phyloP scores from a whole-genome alignment of 2,329 filamentous ascomycete genomes.

The Beauveria asiatica region DNA sequence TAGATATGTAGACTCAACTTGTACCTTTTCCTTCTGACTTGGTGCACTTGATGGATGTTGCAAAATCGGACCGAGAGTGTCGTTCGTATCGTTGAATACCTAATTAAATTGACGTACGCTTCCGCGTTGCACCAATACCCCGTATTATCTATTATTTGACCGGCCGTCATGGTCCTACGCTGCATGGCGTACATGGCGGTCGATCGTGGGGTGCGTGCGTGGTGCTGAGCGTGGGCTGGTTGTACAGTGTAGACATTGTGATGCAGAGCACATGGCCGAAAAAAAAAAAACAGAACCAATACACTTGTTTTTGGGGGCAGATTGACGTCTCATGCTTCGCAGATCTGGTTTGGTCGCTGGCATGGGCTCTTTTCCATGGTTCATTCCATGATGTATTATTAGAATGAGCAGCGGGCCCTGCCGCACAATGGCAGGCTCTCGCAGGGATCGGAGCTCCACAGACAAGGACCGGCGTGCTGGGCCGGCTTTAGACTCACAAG shows the following conservation, averaged over 20 bases:
- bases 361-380: not conserved
- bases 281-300: not conserved
- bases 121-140: slow-evolving; percentile 1
- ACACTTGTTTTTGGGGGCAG: not conserved
- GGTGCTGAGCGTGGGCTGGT: not conserved
- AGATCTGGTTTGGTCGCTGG: not conserved
- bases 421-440: not conserved
- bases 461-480: not conserved
- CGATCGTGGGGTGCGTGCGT: not conserved
- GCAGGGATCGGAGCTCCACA: not conserved
- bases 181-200: not conserved
- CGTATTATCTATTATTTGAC: not conserved
- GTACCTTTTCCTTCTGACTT: not conserved
- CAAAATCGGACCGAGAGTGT: not conserved
- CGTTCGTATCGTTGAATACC: not conserved
- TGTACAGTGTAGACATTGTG: not conserved
- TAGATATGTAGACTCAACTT: not conserved
- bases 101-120: not conserved
- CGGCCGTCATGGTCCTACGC: not conserved
- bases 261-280: not conserved
- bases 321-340: not conserved
- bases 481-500: too few species aligned
- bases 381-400: not conserved
- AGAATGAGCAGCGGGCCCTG: slow-evolving; percentile 6
- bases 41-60: not conserved